Conservation (phyloP, 108 stramenopile genomes). For the Bacterosira constricta region DNA sequence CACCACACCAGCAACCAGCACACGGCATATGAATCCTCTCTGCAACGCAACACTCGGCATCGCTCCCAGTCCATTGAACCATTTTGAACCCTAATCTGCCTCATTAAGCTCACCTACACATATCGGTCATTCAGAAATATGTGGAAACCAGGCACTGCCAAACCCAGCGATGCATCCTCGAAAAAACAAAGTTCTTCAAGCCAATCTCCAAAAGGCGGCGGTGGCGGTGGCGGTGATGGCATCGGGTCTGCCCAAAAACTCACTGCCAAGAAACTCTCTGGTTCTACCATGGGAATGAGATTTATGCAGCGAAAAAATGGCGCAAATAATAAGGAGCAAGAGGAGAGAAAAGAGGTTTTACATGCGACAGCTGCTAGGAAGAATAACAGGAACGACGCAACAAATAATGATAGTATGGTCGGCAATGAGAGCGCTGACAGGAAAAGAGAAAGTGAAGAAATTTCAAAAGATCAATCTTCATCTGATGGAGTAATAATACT, state of each 20-base stretch:
- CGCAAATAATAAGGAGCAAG: slow-evolving; percentile 1
- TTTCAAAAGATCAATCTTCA: slow-evolving; percentile 14
- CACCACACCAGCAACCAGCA: too few species aligned
- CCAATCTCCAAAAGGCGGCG: not conserved
- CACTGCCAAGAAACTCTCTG: slow-evolving; percentile 62
- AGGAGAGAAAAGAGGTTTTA: slow-evolving; percentile 7
- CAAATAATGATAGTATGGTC: slow-evolving; percentile 1
- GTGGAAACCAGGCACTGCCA: slow-evolving; percentile 77
- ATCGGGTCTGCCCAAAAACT: too few species aligned
- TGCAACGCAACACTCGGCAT: too few species aligned
- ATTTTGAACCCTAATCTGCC: too few species aligned
- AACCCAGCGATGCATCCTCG: slow-evolving; percentile 35
- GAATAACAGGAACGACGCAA: not conserved
- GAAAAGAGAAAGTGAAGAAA: slow-evolving; percentile 16
- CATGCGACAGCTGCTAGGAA: slow-evolving; percentile 5
- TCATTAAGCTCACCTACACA: too few species aligned
- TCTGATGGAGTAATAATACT: slow-evolving; percentile 14
- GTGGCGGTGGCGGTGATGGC: not conserved
- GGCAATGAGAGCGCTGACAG: not conserved
- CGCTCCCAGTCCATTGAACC: too few species aligned
- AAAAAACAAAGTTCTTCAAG: slow-evolving; percentile 6
- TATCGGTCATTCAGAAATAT: too few species aligned
- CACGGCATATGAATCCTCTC: too few species aligned
- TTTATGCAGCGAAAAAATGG: slow-evolving; percentile 78
- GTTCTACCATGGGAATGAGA: slow-evolving; percentile 87